Base-by-base conservation (phyloP, 192 early-diverging fungal genomes). In the Coemansia sp. region DNA sequence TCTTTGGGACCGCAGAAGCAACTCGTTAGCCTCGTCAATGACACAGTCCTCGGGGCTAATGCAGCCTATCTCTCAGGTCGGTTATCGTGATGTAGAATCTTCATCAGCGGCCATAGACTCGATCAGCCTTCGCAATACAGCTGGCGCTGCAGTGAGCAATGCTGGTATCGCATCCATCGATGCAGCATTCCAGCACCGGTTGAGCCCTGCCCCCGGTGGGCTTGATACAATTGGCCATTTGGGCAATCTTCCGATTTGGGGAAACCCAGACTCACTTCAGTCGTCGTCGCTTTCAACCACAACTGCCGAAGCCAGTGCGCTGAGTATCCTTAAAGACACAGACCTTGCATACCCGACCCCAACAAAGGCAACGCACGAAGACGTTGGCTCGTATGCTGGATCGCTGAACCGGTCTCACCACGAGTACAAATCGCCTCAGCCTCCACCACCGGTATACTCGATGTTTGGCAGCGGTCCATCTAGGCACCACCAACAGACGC, bases 301-400 rank as follows among this genome's bases (percentile, higher is more conserved):
- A 1, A 76, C 68, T 5, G 80, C 80, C 0, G 80, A 82, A 45
- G 70, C 80, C 20, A 82, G 80, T 45, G 80, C 80, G 16, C 57
- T 82, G 54, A 82, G 80, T 60, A 82, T 82, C 30, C 60, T 82
- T 17, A 82, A 77, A 48, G 80, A 76, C 42, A 82, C 80, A 0
- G 80, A 82, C 34, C 71, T 82, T 4, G 80, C 80, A 2, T 82
- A 82, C 31, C 74, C 80, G 10, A 73, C 71, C 12, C 80, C 80
- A 1, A 65, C 65, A 48, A 64, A 61, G 10, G 48, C 58, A n/a
- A 18, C 38, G 17, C 61, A 51, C 60, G 52, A 42, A 29, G 34
- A 30, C 11, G 29, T 58, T 20, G 51, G 58, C 2, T 55, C 33
- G 8, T 67, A 61, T 32, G 59, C 33, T 5, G 58, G 56, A 22